These are phyloP conservation scores for Torulaspora pretoriensis DNA, from an alignment of 1,139 yeast species.

Conservation along the genomic window DNA sequence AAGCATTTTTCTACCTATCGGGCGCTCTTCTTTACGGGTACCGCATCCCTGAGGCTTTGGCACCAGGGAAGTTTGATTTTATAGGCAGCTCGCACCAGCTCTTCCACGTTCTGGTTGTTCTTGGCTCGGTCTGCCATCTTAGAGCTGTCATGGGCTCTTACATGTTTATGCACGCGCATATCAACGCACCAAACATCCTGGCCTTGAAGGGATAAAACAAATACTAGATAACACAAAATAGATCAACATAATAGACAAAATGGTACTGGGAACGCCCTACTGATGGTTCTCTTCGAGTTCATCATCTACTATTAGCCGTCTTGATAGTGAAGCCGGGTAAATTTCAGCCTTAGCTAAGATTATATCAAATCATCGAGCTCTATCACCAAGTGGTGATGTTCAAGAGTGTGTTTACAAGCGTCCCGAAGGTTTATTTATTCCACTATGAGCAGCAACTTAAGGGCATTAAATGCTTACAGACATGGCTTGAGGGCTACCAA, in stretches of 20 bases:
- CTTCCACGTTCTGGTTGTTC: slow-evolving; percentile 75
- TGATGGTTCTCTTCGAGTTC: background rate
- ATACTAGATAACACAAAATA: background rate
- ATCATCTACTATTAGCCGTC: background rate
- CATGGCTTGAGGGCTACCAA: slow-evolving; percentile 66
- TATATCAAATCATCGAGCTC: background rate
- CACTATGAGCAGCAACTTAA: slow-evolving; percentile 12
- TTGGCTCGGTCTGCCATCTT: slow-evolving; percentile 78
- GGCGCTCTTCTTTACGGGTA: slow-evolving; percentile 81
- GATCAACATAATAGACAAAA: background rate
- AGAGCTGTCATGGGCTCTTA: slow-evolving; percentile 51
- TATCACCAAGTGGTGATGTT: background rate
- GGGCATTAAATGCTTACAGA: slow-evolving; percentile 57
- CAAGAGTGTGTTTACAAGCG: background rate
- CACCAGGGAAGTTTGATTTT: slow-evolving; percentile 65
- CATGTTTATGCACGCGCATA: slow-evolving; percentile 24
- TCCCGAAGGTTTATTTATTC: background rate
- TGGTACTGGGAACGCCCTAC: background rate
- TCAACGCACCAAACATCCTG: slow-evolving; percentile 12
- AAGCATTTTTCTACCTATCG: slow-evolving; percentile 65
- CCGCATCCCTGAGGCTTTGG: slow-evolving; percentile 70
- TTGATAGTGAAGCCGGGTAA: background rate
- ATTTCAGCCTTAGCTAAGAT: background rate
- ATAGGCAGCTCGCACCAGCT: slow-evolving; percentile 86
- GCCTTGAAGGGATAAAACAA: slow-evolving; percentile 5